Percentiles rank a stretch among this genome's conserved stretches.
Conservation (phyloP, 306 rosid genomes). For the Cicer yamashitae region DNA sequence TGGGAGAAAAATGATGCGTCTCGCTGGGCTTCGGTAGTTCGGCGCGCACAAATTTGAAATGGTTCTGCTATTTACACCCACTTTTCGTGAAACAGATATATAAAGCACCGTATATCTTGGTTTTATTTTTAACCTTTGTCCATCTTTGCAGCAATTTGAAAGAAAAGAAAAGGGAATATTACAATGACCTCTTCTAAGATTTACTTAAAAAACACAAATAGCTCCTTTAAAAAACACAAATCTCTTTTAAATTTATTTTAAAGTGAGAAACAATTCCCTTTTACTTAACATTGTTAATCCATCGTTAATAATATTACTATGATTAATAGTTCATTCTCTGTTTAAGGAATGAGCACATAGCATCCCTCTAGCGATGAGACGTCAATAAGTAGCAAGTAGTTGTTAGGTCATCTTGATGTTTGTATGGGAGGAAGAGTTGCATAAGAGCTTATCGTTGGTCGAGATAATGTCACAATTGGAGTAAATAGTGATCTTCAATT, state of each 20-base stretch:
- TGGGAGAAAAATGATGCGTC: not conserved
- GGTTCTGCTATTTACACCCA: not conserved
- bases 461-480: conserved; percentile 86
- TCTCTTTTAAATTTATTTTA: too few relatives aligned
- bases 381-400: conserved; percentile 90
- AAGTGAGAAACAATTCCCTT: too few relatives aligned
- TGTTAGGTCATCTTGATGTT: conserved; percentile 94
- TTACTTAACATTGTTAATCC: too few relatives aligned
- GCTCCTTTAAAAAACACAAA: too few relatives aligned
- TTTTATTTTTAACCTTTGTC: too few relatives aligned
- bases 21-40: too few relatives aligned
- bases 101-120: too few relatives aligned
- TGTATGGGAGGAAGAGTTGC: conserved; percentile 99
- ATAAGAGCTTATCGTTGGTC: conserved; percentile 91
- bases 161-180: too few relatives aligned
- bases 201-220: too few relatives aligned
- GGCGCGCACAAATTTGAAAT: not conserved
- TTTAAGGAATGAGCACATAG: conserved; percentile 97
- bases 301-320: too few relatives aligned
- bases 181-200: too few relatives aligned
- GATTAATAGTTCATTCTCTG: conserved; percentile 42
- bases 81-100: not conserved
- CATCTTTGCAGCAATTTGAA: too few relatives aligned
- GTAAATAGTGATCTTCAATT: conserved; percentile 93
- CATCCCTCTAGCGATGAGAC: conserved; percentile 93